Conservation (phyloP, 2,329 filamentous ascomycete genomes). For the Exophiala sp. region DNA sequence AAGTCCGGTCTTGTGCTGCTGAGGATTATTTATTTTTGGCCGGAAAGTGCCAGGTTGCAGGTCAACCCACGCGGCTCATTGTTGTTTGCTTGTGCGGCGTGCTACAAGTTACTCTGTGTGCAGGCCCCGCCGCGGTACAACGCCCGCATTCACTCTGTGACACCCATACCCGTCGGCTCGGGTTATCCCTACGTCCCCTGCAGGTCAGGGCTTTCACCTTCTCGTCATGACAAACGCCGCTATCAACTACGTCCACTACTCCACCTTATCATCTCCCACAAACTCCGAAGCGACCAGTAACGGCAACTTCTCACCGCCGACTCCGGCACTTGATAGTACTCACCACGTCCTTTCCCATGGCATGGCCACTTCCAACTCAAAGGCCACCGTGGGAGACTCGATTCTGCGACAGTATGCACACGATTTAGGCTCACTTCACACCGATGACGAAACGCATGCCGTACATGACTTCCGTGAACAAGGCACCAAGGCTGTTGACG, state of each 20-base stretch:
- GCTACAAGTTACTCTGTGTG: background rate
- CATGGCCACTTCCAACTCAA: slow-evolving; percentile 27
- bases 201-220: slow-evolving; percentile 2
- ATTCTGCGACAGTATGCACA: slow-evolving; percentile 44
- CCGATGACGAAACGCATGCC: slow-evolving; percentile 34
- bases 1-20: background rate
- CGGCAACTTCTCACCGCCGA: slow-evolving; percentile 23
- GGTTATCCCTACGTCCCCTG: slow-evolving; percentile 1
- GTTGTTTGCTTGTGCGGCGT: background rate
- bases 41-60: background rate
- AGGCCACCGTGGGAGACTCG: slow-evolving; percentile 32
- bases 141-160: background rate
- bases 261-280: slow-evolving; percentile 28
- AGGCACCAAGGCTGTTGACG: slow-evolving; percentile 24
- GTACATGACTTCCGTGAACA: slow-evolving; percentile 17
- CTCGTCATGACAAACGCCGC: slow-evolving; percentile 5
- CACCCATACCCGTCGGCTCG: slow-evolving; percentile 7
- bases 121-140: background rate
- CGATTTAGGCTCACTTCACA: slow-evolving; percentile 42
- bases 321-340: slow-evolving; percentile 29
- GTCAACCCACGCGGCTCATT: background rate
- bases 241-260: slow-evolving; percentile 9
- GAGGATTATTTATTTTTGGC: background rate
- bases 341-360: slow-evolving; percentile 24
- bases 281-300: slow-evolving; percentile 20